phyloP scores from a whole-genome alignment of 2,329 filamentous ascomycete genomes.

The Amylocarpus encephaloides region DNA sequence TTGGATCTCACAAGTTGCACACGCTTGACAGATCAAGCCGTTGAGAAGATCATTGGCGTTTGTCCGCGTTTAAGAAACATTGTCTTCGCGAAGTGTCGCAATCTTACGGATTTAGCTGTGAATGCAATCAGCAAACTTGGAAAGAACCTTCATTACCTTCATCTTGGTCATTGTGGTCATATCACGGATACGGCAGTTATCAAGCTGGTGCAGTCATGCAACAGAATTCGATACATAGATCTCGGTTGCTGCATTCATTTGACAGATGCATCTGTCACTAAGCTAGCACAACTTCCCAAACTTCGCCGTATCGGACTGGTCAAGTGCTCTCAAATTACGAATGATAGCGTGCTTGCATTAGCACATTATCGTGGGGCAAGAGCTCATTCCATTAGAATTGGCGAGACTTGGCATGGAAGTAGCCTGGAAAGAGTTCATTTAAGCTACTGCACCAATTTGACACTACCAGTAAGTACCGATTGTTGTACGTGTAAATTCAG shows the following conservation, averaged over 20 bases:
- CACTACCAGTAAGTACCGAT: slow-evolving; percentile 58
- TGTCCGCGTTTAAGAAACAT: slow-evolving; percentile 87
- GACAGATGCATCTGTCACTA: slow-evolving; percentile 79
- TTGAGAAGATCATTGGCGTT: slow-evolving; percentile 79
- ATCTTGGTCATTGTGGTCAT: slow-evolving; percentile 85
- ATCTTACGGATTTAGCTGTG: slow-evolving; percentile 85
- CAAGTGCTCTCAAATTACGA: slow-evolving; percentile 86
- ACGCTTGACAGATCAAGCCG: slow-evolving; percentile 76
- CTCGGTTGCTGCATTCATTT: slow-evolving; percentile 88
- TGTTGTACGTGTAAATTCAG: background rate
- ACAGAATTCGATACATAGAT: slow-evolving; percentile 94
- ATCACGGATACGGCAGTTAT: slow-evolving; percentile 88
- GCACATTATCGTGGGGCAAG: slow-evolving; percentile 49
- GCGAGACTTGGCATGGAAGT: slow-evolving; percentile 14
- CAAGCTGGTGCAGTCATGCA: slow-evolving; percentile 77
- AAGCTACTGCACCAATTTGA: slow-evolving; percentile 86
- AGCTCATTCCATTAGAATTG: background rate
- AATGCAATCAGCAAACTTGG: slow-evolving; percentile 80
- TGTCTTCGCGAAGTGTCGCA: slow-evolving; percentile 87
- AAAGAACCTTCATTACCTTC: slow-evolving; percentile 95
- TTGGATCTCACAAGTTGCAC: slow-evolving; percentile 87
- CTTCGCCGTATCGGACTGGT: slow-evolving; percentile 91
- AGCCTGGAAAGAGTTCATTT: slow-evolving; percentile 84
- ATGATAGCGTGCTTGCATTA: slow-evolving; percentile 79
- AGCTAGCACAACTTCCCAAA: slow-evolving; percentile 82